Conservation (phyloP, 2,329 filamentous ascomycete species). For the Trichoderma sp. region DNA sequence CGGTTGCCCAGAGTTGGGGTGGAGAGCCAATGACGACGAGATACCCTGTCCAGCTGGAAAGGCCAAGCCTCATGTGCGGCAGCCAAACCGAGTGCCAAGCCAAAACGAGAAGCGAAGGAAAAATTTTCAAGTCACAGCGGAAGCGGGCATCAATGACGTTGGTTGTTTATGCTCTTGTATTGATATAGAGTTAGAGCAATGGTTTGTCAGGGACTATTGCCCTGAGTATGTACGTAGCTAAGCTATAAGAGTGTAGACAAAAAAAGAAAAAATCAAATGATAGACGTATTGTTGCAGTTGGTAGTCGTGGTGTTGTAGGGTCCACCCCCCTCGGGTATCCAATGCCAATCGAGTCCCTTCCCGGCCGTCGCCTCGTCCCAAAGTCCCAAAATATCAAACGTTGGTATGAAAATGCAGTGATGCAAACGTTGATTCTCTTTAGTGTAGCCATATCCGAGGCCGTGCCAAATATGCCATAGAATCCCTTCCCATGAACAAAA, state of each 20-base stretch:
- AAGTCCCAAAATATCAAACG: not conserved
- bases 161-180: conserved; percentile 15
- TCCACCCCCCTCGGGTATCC: conserved; percentile 19
- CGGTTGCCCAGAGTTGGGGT: not conserved
- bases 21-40: not conserved
- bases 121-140: not conserved
- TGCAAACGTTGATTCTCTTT: conserved; percentile 17
- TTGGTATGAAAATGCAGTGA: conserved; percentile 13
- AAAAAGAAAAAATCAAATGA: not conserved
- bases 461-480: not conserved
- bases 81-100: not conserved
- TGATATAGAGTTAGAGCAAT: not conserved
- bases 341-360: conserved; percentile 1
- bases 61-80: not conserved
- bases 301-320: not conserved
- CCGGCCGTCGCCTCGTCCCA: conserved; percentile 17
- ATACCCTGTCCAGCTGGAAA: not conserved
- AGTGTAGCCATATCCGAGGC: conserved; percentile 5
- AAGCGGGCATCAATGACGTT: not conserved
- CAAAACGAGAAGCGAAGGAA: not conserved
- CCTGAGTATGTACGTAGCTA: not conserved
- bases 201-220: not conserved
- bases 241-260: not conserved
- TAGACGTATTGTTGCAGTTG: conserved; percentile 1
- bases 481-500: not conserved